Evolutionary conservation across 73 alveolate genomes (phyloP).

Genomic region (Paraurostyla sp.): DNA sequence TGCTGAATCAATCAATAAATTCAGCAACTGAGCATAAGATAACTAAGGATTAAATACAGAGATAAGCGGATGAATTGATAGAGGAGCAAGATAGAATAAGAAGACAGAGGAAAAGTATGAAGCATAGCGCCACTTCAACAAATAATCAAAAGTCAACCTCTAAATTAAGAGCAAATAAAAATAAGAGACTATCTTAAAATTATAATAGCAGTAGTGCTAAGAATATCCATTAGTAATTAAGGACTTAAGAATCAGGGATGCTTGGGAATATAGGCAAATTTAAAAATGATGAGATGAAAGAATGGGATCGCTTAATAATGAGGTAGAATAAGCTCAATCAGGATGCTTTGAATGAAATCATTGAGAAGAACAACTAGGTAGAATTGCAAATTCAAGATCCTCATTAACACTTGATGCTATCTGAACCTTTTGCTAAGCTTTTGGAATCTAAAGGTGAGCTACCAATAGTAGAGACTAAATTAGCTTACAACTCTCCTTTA

Average conservation of each 20-base stretch:
- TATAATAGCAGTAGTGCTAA: background rate
- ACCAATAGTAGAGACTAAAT: constrained; percentile 13
- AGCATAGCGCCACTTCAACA: background rate
- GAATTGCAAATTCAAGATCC: constrained; percentile 6
- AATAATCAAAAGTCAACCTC: background rate
- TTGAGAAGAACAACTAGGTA: background rate
- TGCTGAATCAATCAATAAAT: no score
- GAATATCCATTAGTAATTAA: no score
- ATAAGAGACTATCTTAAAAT: background rate
- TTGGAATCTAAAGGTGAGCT: constrained; percentile 30
- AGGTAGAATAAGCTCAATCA: constrained; percentile 9
- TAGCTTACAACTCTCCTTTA: constrained; percentile 16
- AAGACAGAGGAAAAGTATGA: background rate
- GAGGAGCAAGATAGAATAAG: background rate
- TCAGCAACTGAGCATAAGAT: no score
- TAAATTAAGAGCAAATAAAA: background rate
- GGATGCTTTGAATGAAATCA: constrained; percentile 9
- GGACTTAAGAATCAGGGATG: no score
- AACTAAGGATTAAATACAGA: no score
- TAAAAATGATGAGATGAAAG: constrained; percentile 7
- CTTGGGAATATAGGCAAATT: no score
- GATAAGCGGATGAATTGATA: background rate
- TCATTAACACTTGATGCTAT: background rate
- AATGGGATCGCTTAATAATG: constrained; percentile 30
- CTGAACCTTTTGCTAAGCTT: background rate